These are phyloP conservation scores for Teratosphaeria viscida DNA, from an alignment of 2,329 filamentous ascomycete genomes.

Conservation along the genomic window DNA sequence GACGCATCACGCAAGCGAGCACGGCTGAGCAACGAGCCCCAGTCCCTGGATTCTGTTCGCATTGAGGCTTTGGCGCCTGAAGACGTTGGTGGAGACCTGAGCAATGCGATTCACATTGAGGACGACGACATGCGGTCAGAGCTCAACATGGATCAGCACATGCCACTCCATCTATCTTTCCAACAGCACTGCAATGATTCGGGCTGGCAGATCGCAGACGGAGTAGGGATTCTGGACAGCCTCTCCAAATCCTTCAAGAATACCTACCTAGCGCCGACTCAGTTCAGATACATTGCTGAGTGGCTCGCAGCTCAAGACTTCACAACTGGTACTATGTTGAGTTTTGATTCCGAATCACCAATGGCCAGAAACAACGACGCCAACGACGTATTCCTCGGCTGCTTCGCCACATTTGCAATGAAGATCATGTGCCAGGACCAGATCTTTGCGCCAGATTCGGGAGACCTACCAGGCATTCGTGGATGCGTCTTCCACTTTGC, in stretches of 20 bases:
- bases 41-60: slow-evolving; percentile 15
- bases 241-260: not conserved
- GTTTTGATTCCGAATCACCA: not conserved
- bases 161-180: not conserved
- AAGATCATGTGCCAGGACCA: not conserved
- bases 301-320: slow-evolving; percentile 2
- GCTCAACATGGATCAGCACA: slow-evolving; percentile 3
- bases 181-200: not conserved
- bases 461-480: not conserved
- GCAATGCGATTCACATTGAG: slow-evolving; percentile 30
- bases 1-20: slow-evolving; percentile 38
- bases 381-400: slow-evolving; percentile 3
- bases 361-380: not conserved
- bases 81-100: slow-evolving; percentile 28
- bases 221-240: not conserved
- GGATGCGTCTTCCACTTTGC: not conserved
- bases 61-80: slow-evolving; percentile 26
- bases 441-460: not conserved
- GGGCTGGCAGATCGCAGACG: not conserved
- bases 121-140: slow-evolving; percentile 12
- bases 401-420: not conserved
- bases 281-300: not conserved
- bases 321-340: not conserved
- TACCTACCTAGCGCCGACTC: not conserved
- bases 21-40: slow-evolving; percentile 28